Evolutionary conservation across 768 basidiomycete species (phyloP), one percentile per base, ranked within the genome.

Genomic region (Trametes gibbosa): DNA sequence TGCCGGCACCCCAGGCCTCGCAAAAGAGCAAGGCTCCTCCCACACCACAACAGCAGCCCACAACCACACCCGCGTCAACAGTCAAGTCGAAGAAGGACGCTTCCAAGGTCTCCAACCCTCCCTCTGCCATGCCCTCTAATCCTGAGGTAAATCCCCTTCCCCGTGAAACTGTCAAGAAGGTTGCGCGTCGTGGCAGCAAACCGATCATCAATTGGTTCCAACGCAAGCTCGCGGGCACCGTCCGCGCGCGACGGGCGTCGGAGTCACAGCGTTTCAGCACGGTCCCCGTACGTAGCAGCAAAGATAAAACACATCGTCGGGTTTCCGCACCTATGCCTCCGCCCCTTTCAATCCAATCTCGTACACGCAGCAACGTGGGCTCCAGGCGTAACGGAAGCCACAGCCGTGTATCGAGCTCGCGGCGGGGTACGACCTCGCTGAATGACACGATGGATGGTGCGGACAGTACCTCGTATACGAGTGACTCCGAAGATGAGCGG

Each of bases 201-300:
- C 92, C 92, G 9, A 87, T 94, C 65, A 86, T 94, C 66, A 89
- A 90, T 65, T 94, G 92, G 92, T 85, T 94, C 60, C 91, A 93
- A 68, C 84, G 90, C 63, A 94, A 94, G 72, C 78, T 94, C 14
- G 86, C 85, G 35, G 89, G 89, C 24, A 81, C 86, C 21, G 84
- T 78, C 37, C 83, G 81, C 60, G 66, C 76, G 21, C 85, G 86
- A 71, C 79, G 85, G 55, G 73, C 71, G 16, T 72, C 74, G 10
- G 76, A 65, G 37, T 40, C 64, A 4, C 59, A 78, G 47, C 69
- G 66, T 14, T 59, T 63, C 51, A 58, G 56, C 16, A 54, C 61
- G 23, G 51, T 63, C 9, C 59, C 67, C 9, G 37, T 56, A 3
- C 61, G 54, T n/a, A 61, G 58, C 40, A 42, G 63, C 12, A 62